Conservation (phyloP, 2,329 filamentous ascomycete species). For the Venturia effusa region DNA sequence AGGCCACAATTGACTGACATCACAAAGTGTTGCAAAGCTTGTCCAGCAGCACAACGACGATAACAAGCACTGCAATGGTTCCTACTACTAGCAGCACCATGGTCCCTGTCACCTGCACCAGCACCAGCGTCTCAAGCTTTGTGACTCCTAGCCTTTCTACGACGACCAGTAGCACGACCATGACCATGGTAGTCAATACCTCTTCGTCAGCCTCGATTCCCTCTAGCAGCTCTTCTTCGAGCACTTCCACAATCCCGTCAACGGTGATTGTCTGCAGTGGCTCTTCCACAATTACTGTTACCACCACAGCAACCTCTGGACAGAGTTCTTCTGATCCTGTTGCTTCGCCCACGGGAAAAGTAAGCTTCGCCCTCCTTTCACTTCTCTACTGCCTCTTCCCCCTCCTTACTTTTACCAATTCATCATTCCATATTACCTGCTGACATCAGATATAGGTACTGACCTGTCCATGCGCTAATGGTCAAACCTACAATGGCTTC, state of each 20-base stretch:
- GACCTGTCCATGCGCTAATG: conserved; percentile 12
- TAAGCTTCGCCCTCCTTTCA: not conserved
- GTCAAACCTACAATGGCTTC: conserved; percentile 14
- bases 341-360: not conserved
- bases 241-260: not conserved
- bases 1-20: not conserved
- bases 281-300: not conserved
- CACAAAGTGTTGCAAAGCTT: not conserved
- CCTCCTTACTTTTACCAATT: not conserved
- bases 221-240: not conserved
- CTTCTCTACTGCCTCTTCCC: not conserved
- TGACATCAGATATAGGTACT: not conserved
- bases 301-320: not conserved
- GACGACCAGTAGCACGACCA: no score
- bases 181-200: no score
- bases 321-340: not conserved
- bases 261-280: not conserved
- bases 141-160: no score
- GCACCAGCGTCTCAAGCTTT: no score
- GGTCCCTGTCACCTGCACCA: no score
- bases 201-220: no score
- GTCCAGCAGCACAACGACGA: not conserved
- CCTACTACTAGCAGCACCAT: not conserved
- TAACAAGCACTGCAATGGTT: not conserved
- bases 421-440: not conserved